These are phyloP conservation scores for Wickerhamia fluorescens DNA, from an alignment of 805 yeast genomes.

Conservation along the genomic window DNA sequence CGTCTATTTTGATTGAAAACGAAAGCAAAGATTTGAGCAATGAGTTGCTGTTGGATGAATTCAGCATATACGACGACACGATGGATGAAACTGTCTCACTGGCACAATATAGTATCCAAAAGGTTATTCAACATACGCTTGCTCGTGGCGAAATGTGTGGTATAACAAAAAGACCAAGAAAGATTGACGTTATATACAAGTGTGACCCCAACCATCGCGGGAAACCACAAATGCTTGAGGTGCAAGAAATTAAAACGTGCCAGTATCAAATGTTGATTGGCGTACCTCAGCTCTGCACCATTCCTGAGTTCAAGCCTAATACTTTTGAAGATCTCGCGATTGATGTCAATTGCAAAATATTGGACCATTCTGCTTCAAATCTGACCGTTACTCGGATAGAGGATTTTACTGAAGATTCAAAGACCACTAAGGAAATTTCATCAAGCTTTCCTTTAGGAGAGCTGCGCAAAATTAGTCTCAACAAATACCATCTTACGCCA, in stretches of 20 bases:
- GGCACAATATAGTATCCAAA: conserved; percentile 17
- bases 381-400: neutral
- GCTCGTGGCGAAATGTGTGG: conserved; percentile 53
- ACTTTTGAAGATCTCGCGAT: conserved; percentile 16
- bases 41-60: conserved; percentile 14
- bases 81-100: conserved; percentile 12
- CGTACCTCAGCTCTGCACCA: conserved; percentile 43
- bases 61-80: conserved; percentile 23
- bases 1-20: conserved; percentile 11
- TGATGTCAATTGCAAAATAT: conserved; percentile 23
- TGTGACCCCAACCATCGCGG: conserved; percentile 37
- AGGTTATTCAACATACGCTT: conserved; percentile 31
- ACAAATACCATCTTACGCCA: conserved; percentile 18
- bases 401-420: neutral
- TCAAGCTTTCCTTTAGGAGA: conserved; percentile 8
- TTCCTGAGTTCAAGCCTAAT: conserved; percentile 26
- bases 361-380: conserved; percentile 6
- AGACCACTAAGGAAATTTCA: neutral
- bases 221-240: conserved; percentile 23
- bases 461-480: conserved; percentile 18
- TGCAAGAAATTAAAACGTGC: conserved; percentile 51
- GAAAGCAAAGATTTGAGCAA: conserved; percentile 13
- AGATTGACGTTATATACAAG: conserved; percentile 47
- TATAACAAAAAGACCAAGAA: conserved; percentile 45
- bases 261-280: conserved; percentile 46